Percentiles rank a stretch among this genome's conserved stretches.
These are phyloP conservation scores for Boechera stricta DNA, from an alignment of 345 rosid species.

Conservation along the genomic window DNA sequence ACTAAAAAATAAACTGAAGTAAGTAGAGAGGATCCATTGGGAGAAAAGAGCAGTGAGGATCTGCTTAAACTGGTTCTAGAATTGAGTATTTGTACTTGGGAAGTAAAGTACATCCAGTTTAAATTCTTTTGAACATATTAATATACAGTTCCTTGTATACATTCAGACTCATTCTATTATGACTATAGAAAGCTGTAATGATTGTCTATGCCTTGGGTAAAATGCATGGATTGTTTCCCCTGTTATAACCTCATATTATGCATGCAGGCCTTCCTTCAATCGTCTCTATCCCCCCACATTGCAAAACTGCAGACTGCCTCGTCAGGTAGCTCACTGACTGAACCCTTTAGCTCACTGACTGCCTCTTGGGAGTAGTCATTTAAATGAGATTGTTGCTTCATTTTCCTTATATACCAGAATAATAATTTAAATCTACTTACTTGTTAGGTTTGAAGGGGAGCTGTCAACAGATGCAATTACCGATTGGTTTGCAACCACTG, in stretches of 20 bases:
- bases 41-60: not conserved
- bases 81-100: not conserved
- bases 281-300: constrained; percentile 72
- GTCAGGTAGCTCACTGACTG: constrained; percentile 59
- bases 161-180: constrained; percentile 7
- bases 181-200: constrained; percentile 3
- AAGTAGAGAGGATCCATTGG: not conserved
- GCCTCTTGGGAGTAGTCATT: constrained; percentile 4
- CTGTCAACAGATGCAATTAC: constrained; percentile 74
- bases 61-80: constrained; percentile 16
- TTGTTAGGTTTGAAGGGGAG: constrained; percentile 74
- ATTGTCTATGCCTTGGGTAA: constrained; percentile 13
- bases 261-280: constrained; percentile 81
- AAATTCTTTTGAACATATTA: not conserved
- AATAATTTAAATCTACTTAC: not conserved
- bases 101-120: constrained; percentile 19
- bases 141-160: not conserved
- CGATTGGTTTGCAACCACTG: constrained; percentile 80
- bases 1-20: constrained; percentile 13
- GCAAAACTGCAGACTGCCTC: constrained; percentile 71
- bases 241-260: constrained; percentile 42
- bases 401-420: constrained; percentile 5
- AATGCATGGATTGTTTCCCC: constrained; percentile 14
- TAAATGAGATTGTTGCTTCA: constrained; percentile 12
- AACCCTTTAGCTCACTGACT: not conserved